phyloP scores from a whole-genome alignment of 805 yeast genomes.

The Candida manassasensis region DNA sequence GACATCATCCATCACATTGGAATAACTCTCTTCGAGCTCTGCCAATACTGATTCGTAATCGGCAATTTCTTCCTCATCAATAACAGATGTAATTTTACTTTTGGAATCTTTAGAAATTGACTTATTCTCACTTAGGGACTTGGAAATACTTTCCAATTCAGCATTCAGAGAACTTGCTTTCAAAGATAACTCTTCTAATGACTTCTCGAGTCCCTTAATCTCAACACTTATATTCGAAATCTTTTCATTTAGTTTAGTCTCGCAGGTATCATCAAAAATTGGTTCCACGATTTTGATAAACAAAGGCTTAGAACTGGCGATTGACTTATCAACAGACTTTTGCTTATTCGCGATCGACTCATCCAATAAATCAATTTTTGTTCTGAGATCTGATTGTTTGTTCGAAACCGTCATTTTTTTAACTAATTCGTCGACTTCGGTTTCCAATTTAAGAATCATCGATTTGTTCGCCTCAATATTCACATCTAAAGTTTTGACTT shows the following conservation, averaged over 20 bases:
- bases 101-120: slow-evolving; percentile 1
- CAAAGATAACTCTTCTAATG: slow-evolving; percentile 6
- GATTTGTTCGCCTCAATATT: slow-evolving; percentile 36
- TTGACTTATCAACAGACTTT: slow-evolving; percentile 22
- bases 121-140: background rate
- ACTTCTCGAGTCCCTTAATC: slow-evolving; percentile 2
- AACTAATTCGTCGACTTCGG: slow-evolving; percentile 47
- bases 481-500: slow-evolving; percentile 10
- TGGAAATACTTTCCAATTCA: slow-evolving; percentile 6
- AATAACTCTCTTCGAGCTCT: slow-evolving; percentile 59
- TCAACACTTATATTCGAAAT: slow-evolving; percentile 3
- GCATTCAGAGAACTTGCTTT: slow-evolving; percentile 5
- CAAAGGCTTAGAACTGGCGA: slow-evolving; percentile 15
- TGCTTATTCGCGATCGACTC: slow-evolving; percentile 34
- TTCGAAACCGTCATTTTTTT: slow-evolving; percentile 47
- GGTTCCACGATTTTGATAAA: slow-evolving; percentile 17
- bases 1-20: slow-evolving; percentile 56
- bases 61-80: slow-evolving; percentile 37
- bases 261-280: slow-evolving; percentile 9
- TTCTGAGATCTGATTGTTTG: slow-evolving; percentile 54
- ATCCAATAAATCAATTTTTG: slow-evolving; percentile 44
- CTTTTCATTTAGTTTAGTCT: slow-evolving; percentile 7
- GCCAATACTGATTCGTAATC: slow-evolving; percentile 47
- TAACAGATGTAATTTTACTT: slow-evolving; percentile 19
- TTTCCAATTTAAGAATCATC: slow-evolving; percentile 26